Evolutionary conservation across 2,329 filamentous ascomycete genomes (phyloP).

Genomic region (Dothideomycetes sp.): DNA sequence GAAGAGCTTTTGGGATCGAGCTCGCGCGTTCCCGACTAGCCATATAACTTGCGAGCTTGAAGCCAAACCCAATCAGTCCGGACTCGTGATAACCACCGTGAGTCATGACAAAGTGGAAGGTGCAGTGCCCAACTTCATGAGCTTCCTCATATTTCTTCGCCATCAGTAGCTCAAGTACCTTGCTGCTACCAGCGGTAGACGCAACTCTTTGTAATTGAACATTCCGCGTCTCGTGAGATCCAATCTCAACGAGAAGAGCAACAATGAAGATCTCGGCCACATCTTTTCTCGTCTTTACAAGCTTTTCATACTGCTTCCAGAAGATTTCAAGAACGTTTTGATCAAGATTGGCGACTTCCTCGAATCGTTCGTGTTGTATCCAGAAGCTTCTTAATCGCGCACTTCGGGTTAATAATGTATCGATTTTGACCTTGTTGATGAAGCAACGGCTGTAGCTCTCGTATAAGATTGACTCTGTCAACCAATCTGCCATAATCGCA

Average conservation of each 20-base stretch:
- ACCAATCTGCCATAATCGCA: constrained; percentile 32
- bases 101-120: constrained; percentile 31
- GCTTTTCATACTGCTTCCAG: constrained; percentile 22
- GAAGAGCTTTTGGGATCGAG: constrained; percentile 23
- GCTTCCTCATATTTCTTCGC: constrained; percentile 29
- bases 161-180: constrained; percentile 24
- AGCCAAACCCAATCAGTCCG: constrained; percentile 31
- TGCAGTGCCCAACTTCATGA: constrained; percentile 31
- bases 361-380: constrained; percentile 20
- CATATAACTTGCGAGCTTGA: constrained; percentile 34
- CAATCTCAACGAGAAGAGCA: constrained; percentile 26
- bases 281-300: constrained; percentile 22
- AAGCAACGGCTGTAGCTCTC: constrained; percentile 19
- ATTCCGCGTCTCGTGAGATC: constrained; percentile 27
- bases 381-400: constrained; percentile 28
- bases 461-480: constrained; percentile 32
- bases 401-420: constrained; percentile 22
- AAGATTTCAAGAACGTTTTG: constrained; percentile 18
- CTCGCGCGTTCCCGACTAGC: constrained; percentile 29
- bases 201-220: constrained; percentile 29
- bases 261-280: constrained; percentile 10
- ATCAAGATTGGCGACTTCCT: constrained; percentile 25
- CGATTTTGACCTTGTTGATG: constrained; percentile 19
- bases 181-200: constrained; percentile 27
- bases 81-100: constrained; percentile 31